phyloP scores from a whole-genome alignment of 345 rosid species.

The Alliaria petiolata region DNA sequence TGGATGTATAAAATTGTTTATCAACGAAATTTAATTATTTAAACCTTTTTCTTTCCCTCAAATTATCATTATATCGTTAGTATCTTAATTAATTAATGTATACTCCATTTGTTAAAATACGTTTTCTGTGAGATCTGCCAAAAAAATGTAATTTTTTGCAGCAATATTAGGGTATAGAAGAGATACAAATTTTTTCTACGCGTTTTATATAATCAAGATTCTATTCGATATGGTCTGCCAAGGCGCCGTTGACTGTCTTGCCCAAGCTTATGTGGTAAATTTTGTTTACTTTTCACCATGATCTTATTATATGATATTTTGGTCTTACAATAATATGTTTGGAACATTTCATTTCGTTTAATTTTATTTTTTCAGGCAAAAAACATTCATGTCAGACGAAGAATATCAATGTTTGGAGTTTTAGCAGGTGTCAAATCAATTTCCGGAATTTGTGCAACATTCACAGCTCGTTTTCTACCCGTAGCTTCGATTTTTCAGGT shows the following conservation, averaged over 20 bases:
- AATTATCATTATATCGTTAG: too few species aligned
- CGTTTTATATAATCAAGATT: slow-evolving; percentile 51
- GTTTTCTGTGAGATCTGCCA: too few species aligned
- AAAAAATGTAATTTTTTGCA: slow-evolving; percentile 29
- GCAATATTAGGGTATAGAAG: slow-evolving; percentile 73
- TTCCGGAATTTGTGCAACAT: slow-evolving; percentile 49
- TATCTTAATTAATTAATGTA: too few species aligned
- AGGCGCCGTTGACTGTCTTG: slow-evolving; percentile 61
- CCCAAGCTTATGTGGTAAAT: slow-evolving; percentile 77
- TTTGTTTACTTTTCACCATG: background rate
- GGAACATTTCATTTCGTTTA: too few species aligned
- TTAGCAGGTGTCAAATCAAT: slow-evolving; percentile 47
- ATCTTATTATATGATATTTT: background rate
- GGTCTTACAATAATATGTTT: background rate
- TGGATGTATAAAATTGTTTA: too few species aligned
- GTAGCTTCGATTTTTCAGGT: slow-evolving; percentile 59
- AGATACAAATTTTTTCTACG: slow-evolving; percentile 59
- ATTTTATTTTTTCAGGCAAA: slow-evolving; percentile 52
- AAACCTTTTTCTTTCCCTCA: too few species aligned
- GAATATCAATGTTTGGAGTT: slow-evolving; percentile 63
- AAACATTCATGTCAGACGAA: slow-evolving; percentile 34
- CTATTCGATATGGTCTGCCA: slow-evolving; percentile 60
- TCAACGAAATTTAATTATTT: too few species aligned
- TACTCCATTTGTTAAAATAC: too few species aligned
- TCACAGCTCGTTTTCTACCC: slow-evolving; percentile 69